Evolutionary conservation across 2,329 filamentous ascomycete species (phyloP).

Genomic region (Hypoxylon sp.): DNA sequence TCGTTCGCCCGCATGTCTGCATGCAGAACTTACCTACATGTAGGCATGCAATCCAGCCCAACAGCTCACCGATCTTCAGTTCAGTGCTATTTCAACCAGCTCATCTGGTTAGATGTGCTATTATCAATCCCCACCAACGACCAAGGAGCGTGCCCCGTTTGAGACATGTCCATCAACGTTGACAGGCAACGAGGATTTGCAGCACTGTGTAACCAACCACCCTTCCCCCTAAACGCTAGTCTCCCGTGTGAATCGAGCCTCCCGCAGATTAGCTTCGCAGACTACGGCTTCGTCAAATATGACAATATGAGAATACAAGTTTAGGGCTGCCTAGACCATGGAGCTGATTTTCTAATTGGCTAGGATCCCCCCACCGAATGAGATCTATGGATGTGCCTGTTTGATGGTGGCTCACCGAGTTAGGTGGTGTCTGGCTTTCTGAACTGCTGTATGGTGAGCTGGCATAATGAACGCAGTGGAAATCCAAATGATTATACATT

Average conservation of each 20-base stretch:
- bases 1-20: slow-evolving; percentile 26
- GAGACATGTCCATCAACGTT: slow-evolving; percentile 34
- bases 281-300: slow-evolving; percentile 29
- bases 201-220: slow-evolving; percentile 39
- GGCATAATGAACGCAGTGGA: slow-evolving; percentile 1
- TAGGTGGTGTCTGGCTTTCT: slow-evolving; percentile 23
- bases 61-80: slow-evolving; percentile 21
- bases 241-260: slow-evolving; percentile 33
- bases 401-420: slow-evolving; percentile 23
- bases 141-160: slow-evolving; percentile 21
- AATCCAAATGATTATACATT: slow-evolving; percentile 7
- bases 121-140: too few relatives aligned
- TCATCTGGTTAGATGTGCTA: too few relatives aligned
- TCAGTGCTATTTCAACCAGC: slow-evolving; percentile 10
- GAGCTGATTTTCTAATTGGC: slow-evolving; percentile 9
- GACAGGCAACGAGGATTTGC: slow-evolving; percentile 32
- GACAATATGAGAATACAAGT: slow-evolving; percentile 18
- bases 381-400: slow-evolving; percentile 28
- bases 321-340: slow-evolving; percentile 6
- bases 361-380: not conserved
- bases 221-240: too few relatives aligned
- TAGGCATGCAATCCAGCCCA: slow-evolving; percentile 37
- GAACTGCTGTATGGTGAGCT: slow-evolving; percentile 10
- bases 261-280: slow-evolving; percentile 25
- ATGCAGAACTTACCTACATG: slow-evolving; percentile 24